Percentiles rank a stretch among this genome's conserved stretches.
Evolutionary conservation across 805 yeast species (phyloP).

Genomic region (Millerozyma miso): DNA sequence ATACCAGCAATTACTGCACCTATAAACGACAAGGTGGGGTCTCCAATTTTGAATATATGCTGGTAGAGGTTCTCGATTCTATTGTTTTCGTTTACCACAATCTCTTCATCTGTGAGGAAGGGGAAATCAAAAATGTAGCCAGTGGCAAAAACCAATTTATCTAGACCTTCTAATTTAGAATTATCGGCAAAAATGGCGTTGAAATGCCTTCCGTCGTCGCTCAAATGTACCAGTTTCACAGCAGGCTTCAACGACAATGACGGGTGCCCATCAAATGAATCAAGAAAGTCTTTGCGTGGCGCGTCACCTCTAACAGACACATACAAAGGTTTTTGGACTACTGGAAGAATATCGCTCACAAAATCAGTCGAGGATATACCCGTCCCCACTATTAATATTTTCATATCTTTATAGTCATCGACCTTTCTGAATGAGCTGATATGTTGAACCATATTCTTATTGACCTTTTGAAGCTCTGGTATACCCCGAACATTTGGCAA

Average conservation of each 20-base stretch:
- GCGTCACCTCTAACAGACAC: constrained; percentile 23
- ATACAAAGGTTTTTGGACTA: constrained; percentile 17
- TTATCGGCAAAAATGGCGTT: constrained; percentile 49
- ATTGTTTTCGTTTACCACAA: constrained; percentile 34
- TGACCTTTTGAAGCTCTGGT: constrained; percentile 24
- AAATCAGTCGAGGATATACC: constrained; percentile 27
- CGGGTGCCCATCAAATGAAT: neutral
- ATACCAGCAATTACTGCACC: constrained; percentile 59
- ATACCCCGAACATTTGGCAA: constrained; percentile 43
- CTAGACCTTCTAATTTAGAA: constrained; percentile 41
- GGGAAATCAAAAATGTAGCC: constrained; percentile 71
- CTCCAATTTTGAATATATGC: constrained; percentile 53
- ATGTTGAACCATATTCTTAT: constrained; percentile 34
- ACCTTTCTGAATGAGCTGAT: constrained; percentile 40
- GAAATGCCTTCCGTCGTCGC: constrained; percentile 28
- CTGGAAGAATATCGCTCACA: constrained; percentile 19
- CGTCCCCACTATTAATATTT: constrained; percentile 23
- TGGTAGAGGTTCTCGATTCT: constrained; percentile 46
- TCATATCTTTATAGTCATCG: constrained; percentile 26
- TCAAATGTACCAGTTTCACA: constrained; percentile 15
- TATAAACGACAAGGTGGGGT: constrained; percentile 62
- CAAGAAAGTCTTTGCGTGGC: constrained; percentile 1
- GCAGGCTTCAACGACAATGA: constrained; percentile 14
- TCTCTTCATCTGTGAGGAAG: constrained; percentile 40
- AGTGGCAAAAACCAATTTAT: constrained; percentile 63